These are phyloP conservation scores for Taphrina pruni DNA, from an alignment of 1,139 yeast species.

Conservation along the genomic window DNA sequence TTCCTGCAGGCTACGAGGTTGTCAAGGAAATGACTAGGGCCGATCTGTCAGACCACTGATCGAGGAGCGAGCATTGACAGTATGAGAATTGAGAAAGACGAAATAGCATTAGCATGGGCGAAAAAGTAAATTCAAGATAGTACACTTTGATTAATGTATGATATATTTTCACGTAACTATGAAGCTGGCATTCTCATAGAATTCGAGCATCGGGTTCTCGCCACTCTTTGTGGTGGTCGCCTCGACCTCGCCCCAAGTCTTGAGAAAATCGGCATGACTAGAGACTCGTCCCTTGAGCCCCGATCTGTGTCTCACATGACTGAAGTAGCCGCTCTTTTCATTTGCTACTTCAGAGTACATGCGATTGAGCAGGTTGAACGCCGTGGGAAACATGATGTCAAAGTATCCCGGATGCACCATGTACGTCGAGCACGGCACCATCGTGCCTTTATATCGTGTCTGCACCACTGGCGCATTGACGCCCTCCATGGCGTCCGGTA, in stretches of 20 bases:
- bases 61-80: too few species aligned
- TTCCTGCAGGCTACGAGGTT: constrained; percentile 12
- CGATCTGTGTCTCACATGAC: constrained; percentile 31
- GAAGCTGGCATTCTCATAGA: constrained; percentile 62
- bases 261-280: constrained; percentile 68
- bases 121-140: too few species aligned
- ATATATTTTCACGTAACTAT: constrained; percentile 14
- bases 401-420: constrained; percentile 81
- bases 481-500: constrained; percentile 68
- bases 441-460: constrained; percentile 65
- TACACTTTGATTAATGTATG: too few species aligned
- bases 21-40: not conserved
- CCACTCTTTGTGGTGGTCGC: constrained; percentile 75
- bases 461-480: constrained; percentile 84
- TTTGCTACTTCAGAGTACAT: constrained; percentile 62
- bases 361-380: constrained; percentile 67
- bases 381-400: constrained; percentile 87
- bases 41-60: constrained; percentile 16
- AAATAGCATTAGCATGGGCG: too few species aligned
- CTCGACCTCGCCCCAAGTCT: constrained; percentile 73
- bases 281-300: constrained; percentile 65
- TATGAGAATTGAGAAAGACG: too few species aligned
- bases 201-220: constrained; percentile 85
- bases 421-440: constrained; percentile 73
- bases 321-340: constrained; percentile 30